Base-by-base conservation (phyloP, 768 basidiomycete species). In the Suillus ampliporus region DNA sequence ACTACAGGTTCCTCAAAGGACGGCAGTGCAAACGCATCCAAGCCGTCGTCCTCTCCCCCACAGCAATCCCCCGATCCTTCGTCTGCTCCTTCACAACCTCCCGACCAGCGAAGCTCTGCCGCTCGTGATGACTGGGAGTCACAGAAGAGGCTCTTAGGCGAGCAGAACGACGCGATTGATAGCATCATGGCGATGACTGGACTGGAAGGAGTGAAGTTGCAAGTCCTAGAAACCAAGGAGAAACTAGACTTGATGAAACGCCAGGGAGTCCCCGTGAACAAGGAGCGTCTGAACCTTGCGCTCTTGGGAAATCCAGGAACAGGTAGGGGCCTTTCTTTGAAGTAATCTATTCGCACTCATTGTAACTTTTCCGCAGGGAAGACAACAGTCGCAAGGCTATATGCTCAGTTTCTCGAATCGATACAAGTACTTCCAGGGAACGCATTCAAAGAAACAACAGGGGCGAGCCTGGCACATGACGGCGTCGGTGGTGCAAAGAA, bases 301-400 rank as follows among this genome's bases (percentile, higher is more conserved):
- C 73, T 89, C n/a, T 79, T 87, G 2, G 88, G 88, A 19, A 89
- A 89, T 69, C 87, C 88, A n/a, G 88, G 87, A 7, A 89, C 88
- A 67, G 88, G 88, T 88, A 63, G 37, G 76, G 21, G 60, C 50
- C 11, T 48, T 19, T 51, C 41, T 19, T 26, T 31, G 31, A 3
- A 31, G 10, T 35, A 50, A 44, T 54, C 10, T 26, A 26, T 26
- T 28, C 9, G 17, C 10, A 7, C 21, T 13, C 17, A 34, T 28
- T 60, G 38, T 7, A 31, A 10, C 21, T 31, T 44, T 37, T 37
- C 23, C 23, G 15, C 59, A 87, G 86, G 86, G 1, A 88, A 88
- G 75, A 88, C 87, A 0, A 88, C 87, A 0, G 78, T 89, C n/a
- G 87, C 86, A 5, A 73, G 88, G 17, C 80, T 78, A 26, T 89